Evolutionary conservation across 1,139 yeast species (phyloP), one percentile per base, ranked within the genome.

Genomic region (Pichia sp.): DNA sequence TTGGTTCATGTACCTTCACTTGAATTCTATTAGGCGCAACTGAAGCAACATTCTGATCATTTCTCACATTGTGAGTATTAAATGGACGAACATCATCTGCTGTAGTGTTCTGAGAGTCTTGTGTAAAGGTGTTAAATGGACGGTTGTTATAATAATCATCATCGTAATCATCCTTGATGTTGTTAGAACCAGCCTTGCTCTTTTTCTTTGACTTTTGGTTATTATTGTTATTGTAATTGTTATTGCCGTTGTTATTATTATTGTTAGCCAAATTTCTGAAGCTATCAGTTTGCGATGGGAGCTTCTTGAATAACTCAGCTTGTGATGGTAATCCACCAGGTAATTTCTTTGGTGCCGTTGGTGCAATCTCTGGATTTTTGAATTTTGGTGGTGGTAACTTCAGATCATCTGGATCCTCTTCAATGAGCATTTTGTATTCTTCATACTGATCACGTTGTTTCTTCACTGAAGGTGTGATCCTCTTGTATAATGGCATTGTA

Each of bases 381-480:
- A 14, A 26, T 24, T 24, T 20, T n/a, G 39, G 29, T 17, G 39
- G 37, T 22, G 41, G 39, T 14, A 37, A 17, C 9, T 32, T 31
- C 16, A 30, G 14, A 28, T 30, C 36, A 28, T 33, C 34, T 6
- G 17, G 18, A 22, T 37, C 32, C 3, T 22, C 30, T 13, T 37
- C 32, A 26, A 30, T 4, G 4, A 26, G n/a, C 10, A 25, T 21
- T 4, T 29, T 18, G 27, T 29, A 34, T 9, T 35, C 20, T 18
- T 41, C 36, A 6, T 24, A 24, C 22, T 26, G 18, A 17, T 16
- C 25, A 5, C 29, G 22, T 8, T 14, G 31, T 17, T 37, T 37
- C 32, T 35, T 44, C 17, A 39, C 38, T 1, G 39, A 27, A 5
- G 22, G 29, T n/a, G 40, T 35, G 2, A n/a, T 5, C 23, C 35